phyloP scores from a whole-genome alignment of 495 filamentous ascomycete species.

The Xylaria nigripes region DNA sequence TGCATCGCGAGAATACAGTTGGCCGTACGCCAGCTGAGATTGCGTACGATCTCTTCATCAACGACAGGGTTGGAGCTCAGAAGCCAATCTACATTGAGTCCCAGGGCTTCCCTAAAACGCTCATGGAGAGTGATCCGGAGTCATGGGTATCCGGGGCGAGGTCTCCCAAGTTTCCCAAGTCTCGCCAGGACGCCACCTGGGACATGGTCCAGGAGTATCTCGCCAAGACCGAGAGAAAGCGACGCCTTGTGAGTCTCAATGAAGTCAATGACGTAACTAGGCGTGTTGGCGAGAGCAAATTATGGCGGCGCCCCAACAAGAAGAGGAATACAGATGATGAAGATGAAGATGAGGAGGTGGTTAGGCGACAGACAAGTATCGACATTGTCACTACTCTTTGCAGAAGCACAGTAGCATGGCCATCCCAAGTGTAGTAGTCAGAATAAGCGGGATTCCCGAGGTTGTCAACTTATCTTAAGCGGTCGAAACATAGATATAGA shows the following conservation, averaged over 20 bases:
- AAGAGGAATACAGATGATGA: not conserved
- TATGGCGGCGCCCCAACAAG: constrained; percentile 18
- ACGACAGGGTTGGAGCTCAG: constrained; percentile 14
- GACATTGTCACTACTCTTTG: constrained; percentile 12
- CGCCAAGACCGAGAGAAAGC: constrained; percentile 31
- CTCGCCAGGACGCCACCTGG: constrained; percentile 24
- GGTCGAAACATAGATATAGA: too few relatives aligned
- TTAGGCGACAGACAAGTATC: constrained; percentile 6
- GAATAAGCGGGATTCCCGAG: too few relatives aligned
- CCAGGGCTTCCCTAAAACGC: not conserved
- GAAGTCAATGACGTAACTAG: constrained; percentile 69
- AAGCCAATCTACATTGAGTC: not conserved
- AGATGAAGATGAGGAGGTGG: constrained; percentile 7
- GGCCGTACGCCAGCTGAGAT: constrained; percentile 62
- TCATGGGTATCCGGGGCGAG: constrained; percentile 2
- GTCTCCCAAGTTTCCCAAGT: constrained; percentile 1
- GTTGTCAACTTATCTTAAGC: too few relatives aligned
- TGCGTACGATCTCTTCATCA: constrained; percentile 45
- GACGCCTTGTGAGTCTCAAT: constrained; percentile 56
- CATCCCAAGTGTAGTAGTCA: too few relatives aligned
- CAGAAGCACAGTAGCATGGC: too few relatives aligned
- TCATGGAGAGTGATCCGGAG: constrained; percentile 7
- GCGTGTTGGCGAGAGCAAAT: constrained; percentile 41
- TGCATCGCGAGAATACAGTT: constrained; percentile 61
- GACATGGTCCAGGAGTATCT: constrained; percentile 23